phyloP scores from a whole-genome alignment of 352 stramenopile species.

The Phytophthora aleatoria region DNA sequence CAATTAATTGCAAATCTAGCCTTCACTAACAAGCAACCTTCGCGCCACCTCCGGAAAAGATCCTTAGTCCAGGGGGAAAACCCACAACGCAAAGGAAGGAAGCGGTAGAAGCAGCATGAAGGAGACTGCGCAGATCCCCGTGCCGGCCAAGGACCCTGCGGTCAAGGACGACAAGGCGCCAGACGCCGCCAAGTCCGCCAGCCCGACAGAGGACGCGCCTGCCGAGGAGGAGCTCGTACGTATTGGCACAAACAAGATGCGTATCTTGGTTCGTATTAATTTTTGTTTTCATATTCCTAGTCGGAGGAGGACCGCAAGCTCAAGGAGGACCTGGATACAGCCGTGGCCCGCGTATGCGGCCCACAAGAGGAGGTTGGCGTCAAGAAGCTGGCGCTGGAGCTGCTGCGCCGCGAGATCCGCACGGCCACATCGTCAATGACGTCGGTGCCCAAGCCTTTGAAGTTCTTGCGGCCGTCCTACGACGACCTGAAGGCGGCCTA shows the following conservation, averaged over 20 bases:
- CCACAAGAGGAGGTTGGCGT: conserved; percentile 60
- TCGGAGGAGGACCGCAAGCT: conserved; percentile 93
- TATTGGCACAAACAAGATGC: conserved; percentile 3
- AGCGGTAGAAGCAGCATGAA: conserved; percentile 61
- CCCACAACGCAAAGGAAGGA: conserved; percentile 30
- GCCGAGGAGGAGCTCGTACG: conserved; percentile 75
- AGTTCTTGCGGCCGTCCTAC: conserved; percentile 98
- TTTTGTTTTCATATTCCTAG: conserved; percentile 32
- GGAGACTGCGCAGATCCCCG: conserved; percentile 63
- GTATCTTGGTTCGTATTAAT: background rate
- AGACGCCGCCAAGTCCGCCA: conserved; percentile 31
- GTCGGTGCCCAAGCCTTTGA: conserved; percentile 99
- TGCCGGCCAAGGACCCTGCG: conserved; percentile 61
- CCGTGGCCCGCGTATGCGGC: conserved; percentile 84
- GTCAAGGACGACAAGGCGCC: conserved; percentile 49
- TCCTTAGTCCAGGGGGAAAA: conserved; percentile 28
- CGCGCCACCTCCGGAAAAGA: conserved; percentile 23
- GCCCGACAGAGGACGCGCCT: conserved; percentile 34
- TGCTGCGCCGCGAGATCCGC: conserved; percentile 97
- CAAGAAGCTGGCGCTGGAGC: conserved; percentile 92
- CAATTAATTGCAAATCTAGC: background rate
- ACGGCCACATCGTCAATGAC: conserved; percentile 99
- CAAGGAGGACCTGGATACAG: conserved; percentile 92
- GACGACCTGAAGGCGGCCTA: conserved; percentile 89
- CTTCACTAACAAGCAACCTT: conserved; percentile 8